Evolutionary conservation across 2,329 filamentous ascomycete species (phyloP).

Genomic region (Alternaria sp.): DNA sequence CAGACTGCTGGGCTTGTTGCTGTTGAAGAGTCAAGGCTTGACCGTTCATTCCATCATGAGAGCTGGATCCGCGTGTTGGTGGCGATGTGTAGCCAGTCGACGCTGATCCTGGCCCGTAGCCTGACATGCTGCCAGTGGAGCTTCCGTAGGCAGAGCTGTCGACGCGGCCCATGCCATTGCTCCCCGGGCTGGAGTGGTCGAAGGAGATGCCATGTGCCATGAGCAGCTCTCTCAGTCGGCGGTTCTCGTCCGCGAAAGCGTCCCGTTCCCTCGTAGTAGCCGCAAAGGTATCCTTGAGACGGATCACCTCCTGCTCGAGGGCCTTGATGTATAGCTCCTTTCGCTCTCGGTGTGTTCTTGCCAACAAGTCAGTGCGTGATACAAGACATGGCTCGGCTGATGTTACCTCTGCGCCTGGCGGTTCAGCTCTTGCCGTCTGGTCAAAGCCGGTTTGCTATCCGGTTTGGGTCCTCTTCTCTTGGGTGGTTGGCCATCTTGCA

Average conservation of each 20-base stretch:
- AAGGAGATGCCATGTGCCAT: slow-evolving; percentile 65
- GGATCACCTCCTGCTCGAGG: slow-evolving; percentile 87
- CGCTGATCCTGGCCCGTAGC: slow-evolving; percentile 60
- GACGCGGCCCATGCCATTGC: slow-evolving; percentile 42
- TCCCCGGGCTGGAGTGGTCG: slow-evolving; percentile 52
- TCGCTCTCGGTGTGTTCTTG: slow-evolving; percentile 91
- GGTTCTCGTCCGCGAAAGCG: slow-evolving; percentile 78
- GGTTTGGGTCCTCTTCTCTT: slow-evolving; percentile 95
- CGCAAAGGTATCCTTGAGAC: slow-evolving; percentile 84
- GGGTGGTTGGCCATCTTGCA: slow-evolving; percentile 77
- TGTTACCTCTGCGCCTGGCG: slow-evolving; percentile 91
- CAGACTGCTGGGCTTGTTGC: slow-evolving; percentile 26
- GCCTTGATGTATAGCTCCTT: slow-evolving; percentile 97
- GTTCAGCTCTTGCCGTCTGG: slow-evolving; percentile 90
- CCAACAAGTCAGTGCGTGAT: slow-evolving; percentile 17
- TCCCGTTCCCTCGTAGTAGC: slow-evolving; percentile 78
- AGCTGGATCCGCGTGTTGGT: slow-evolving; percentile 41
- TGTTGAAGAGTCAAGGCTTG: slow-evolving; percentile 23
- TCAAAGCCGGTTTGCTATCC: slow-evolving; percentile 92
- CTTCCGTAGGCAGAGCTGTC: slow-evolving; percentile 52
- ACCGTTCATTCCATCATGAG: slow-evolving; percentile 34
- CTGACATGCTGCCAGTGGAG: slow-evolving; percentile 65
- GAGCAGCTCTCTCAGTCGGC: slow-evolving; percentile 70
- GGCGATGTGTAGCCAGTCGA: slow-evolving; percentile 57
- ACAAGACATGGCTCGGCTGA: background rate